These are phyloP conservation scores for Allantophomopsis lycopodina DNA, from an alignment of 2,329 filamentous ascomycete species.

Conservation along the genomic window DNA sequence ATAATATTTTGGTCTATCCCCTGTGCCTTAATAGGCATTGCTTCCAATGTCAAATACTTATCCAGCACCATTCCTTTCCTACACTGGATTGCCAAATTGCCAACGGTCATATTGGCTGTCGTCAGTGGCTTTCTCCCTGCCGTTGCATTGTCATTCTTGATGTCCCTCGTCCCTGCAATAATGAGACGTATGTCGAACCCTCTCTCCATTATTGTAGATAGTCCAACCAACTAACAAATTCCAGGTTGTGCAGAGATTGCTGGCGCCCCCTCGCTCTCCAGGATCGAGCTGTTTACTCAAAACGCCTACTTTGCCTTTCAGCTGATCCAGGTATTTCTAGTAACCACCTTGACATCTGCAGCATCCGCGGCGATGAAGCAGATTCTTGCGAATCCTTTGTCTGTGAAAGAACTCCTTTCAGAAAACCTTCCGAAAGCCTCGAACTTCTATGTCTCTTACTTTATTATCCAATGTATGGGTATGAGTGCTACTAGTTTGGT, in stretches of 20 bases:
- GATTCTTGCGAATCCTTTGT: conserved; percentile 34
- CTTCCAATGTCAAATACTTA: conserved; percentile 48
- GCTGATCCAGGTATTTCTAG: conserved; percentile 53
- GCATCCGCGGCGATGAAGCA: conserved; percentile 37
- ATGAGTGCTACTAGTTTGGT: conserved; percentile 45
- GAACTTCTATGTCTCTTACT: conserved; percentile 58
- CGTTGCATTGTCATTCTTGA: conserved; percentile 43
- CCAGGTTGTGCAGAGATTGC: conserved; percentile 42
- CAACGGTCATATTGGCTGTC: conserved; percentile 38
- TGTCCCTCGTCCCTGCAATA: conserved; percentile 44
- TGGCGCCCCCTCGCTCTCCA: conserved; percentile 42
- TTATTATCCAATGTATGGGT: conserved; percentile 50
- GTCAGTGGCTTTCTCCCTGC: conserved; percentile 49
- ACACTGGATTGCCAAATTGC: conserved; percentile 40
- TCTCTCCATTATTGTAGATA: neutral
- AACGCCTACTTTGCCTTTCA: conserved; percentile 51
- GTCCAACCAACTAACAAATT: conserved; percentile 5
- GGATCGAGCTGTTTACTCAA: conserved; percentile 47
- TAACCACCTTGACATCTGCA: conserved; percentile 50
- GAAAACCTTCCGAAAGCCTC: conserved; percentile 44
- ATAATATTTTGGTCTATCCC: conserved; percentile 59
- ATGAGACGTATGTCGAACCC: conserved; percentile 32
- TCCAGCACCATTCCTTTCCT: conserved; percentile 37
- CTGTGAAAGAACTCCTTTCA: conserved; percentile 34
- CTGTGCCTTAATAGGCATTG: conserved; percentile 47